These are phyloP conservation scores for Rhizomucor pusillus DNA, from an alignment of 371 early-diverging fungal genomes.

Conservation along the genomic window DNA sequence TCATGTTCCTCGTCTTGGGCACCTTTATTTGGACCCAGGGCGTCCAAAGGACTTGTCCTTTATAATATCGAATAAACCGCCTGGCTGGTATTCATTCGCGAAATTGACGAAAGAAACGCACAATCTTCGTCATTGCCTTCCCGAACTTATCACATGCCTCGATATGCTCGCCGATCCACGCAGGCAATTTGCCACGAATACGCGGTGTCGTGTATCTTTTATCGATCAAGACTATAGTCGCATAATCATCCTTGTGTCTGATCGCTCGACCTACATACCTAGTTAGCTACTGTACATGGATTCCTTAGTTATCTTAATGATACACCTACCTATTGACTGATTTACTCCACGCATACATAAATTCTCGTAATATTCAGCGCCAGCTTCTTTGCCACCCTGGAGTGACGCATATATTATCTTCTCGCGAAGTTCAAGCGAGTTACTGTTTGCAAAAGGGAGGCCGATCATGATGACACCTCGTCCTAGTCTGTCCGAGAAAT, in stretches of 20 bases:
- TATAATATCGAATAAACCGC: too few relatives aligned
- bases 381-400: conserved; percentile 34
- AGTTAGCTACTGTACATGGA: background rate
- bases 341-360: conserved; percentile 96
- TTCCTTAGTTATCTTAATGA: background rate
- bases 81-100: background rate
- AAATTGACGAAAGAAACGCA: conserved; percentile 44
- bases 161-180: conserved; percentile 62
- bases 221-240: conserved; percentile 72
- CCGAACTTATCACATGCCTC: conserved; percentile 56
- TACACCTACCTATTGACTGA: conserved; percentile 84
- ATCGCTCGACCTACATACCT: conserved; percentile 75
- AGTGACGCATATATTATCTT: conserved; percentile 67
- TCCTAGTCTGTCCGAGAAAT: conserved; percentile 88
- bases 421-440: conserved; percentile 72
- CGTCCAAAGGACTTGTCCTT: conserved; percentile 12
- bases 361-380: conserved; percentile 83
- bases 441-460: conserved; percentile 81
- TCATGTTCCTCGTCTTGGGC: conserved; percentile 52
- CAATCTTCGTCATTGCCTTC: conserved; percentile 38
- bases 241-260: conserved; percentile 85
- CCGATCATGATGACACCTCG: conserved; percentile 88
- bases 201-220: conserved; percentile 54
- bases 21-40: conserved; percentile 54
- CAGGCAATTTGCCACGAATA: conserved; percentile 57